phyloP scores from a whole-genome alignment of 2,329 filamentous ascomycete species.

The Fusarium compactum region DNA sequence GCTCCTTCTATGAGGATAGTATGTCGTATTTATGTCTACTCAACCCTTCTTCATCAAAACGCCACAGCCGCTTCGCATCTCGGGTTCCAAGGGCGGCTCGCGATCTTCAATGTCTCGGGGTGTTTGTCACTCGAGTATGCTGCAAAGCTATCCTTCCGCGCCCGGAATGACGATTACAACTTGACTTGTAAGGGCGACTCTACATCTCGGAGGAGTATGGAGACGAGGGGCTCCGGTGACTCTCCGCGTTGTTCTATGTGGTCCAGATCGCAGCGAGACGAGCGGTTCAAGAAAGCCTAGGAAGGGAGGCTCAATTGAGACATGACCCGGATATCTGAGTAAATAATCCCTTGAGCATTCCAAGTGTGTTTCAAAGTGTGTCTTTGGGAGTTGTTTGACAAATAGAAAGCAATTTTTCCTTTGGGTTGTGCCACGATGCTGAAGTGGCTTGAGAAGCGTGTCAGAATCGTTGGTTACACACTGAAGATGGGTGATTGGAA shows the following conservation, averaged over 20 bases:
- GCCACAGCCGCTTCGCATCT: not conserved
- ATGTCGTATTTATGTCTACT: not conserved
- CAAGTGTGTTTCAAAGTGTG: not conserved
- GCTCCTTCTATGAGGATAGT: not conserved
- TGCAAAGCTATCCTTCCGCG: not conserved
- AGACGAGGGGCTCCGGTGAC: not conserved
- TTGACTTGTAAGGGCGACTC: not conserved
- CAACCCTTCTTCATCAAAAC: not conserved
- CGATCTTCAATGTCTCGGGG: conserved; percentile 5
- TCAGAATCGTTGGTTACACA: no score
- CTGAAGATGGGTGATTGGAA: not conserved
- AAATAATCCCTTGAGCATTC: conserved; percentile 3
- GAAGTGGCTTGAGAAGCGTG: not conserved
- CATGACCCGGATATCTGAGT: not conserved
- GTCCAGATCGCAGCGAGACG: not conserved
- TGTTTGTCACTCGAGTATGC: not conserved
- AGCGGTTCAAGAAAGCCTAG: not conserved
- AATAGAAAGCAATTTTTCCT: fast-evolving
- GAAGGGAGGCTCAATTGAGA: conserved; percentile 27
- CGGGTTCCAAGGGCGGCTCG: not conserved
- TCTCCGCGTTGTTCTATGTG: not conserved
- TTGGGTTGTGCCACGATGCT: no score
- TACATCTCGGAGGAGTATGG: not conserved
- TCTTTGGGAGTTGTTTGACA: not conserved
- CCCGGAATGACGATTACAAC: conserved; percentile 2